Conservation (phyloP, 371 early-diverging fungal species). For the Batkoa obscura region DNA sequence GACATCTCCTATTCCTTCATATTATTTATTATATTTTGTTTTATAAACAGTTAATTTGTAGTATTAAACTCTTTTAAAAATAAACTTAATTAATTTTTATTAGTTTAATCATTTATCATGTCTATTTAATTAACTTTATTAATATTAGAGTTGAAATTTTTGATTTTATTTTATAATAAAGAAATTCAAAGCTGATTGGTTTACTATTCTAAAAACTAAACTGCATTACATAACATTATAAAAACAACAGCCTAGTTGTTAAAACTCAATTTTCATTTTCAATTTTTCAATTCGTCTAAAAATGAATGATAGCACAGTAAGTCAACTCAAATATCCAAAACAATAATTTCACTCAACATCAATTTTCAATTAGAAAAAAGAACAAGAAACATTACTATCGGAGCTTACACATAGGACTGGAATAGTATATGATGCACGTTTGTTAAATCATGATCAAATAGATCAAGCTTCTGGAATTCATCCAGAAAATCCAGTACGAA, state of each 20-base stretch:
- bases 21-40: neutral
- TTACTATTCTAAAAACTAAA: no score
- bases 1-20: neutral
- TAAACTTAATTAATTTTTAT: neutral
- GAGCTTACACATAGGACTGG: conserved; percentile 5
- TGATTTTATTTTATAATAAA: no score
- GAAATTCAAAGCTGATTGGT: no score
- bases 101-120: neutral
- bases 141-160: no score
- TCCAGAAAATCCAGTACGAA: conserved; percentile 57
- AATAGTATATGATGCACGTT: conserved; percentile 11
- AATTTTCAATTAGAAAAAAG: neutral
- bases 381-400: neutral
- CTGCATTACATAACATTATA: no score
- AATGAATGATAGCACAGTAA: neutral
- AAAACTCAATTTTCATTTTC: no score
- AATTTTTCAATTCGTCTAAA: neutral
- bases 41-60: neutral
- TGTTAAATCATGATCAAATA: conserved; percentile 7
- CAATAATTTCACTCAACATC: neutral
- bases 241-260: no score
- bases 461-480: conserved; percentile 12
- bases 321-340: neutral
- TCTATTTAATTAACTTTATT: no score
- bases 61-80: neutral